Conservation (phyloP, 1,139 yeast species). For the Nakaseomyces kungkrabaensis region DNA sequence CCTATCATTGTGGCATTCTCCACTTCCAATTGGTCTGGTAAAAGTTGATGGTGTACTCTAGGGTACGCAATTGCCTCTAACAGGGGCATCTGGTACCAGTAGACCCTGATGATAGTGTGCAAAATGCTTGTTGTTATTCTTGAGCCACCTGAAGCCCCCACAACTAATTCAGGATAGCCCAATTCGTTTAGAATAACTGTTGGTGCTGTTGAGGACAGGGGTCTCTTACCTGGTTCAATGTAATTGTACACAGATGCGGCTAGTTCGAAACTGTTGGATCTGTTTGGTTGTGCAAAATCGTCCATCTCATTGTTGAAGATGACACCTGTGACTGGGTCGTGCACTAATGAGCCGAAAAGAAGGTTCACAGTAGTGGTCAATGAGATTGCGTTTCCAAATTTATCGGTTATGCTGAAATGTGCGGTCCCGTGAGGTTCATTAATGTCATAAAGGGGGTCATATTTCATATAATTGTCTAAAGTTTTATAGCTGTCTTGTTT, state of each 20-base stretch:
- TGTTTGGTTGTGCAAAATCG: slow-evolving; percentile 73
- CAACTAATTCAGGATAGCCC: slow-evolving; percentile 49
- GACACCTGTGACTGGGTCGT: slow-evolving; percentile 74
- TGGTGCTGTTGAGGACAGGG: slow-evolving; percentile 78
- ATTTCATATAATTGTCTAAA: slow-evolving; percentile 52
- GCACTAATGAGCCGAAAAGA: slow-evolving; percentile 70
- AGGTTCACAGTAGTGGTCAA: slow-evolving; percentile 89
- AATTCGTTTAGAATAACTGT: slow-evolving; percentile 48
- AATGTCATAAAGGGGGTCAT: slow-evolving; percentile 67
- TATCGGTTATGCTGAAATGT: slow-evolving; percentile 71
- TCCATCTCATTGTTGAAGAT: slow-evolving; percentile 90
- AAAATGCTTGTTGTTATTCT: slow-evolving; percentile 77
- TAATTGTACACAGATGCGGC: slow-evolving; percentile 74
- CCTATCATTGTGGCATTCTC: slow-evolving; percentile 43
- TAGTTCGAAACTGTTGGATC: slow-evolving; percentile 66
- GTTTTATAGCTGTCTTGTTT: slow-evolving; percentile 34
- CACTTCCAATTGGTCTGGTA: slow-evolving; percentile 58
- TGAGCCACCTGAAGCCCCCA: slow-evolving; percentile 95
- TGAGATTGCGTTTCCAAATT: slow-evolving; percentile 59
- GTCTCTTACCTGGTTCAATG: slow-evolving; percentile 66
- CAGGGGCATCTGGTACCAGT: slow-evolving; percentile 48
- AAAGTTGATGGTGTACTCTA: slow-evolving; percentile 77
- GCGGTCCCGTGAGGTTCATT: slow-evolving; percentile 82
- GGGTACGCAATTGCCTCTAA: slow-evolving; percentile 68
- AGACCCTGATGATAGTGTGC: slow-evolving; percentile 63